phyloP scores from a whole-genome alignment of 2,329 filamentous ascomycete genomes.

The Didymella pinodella region DNA sequence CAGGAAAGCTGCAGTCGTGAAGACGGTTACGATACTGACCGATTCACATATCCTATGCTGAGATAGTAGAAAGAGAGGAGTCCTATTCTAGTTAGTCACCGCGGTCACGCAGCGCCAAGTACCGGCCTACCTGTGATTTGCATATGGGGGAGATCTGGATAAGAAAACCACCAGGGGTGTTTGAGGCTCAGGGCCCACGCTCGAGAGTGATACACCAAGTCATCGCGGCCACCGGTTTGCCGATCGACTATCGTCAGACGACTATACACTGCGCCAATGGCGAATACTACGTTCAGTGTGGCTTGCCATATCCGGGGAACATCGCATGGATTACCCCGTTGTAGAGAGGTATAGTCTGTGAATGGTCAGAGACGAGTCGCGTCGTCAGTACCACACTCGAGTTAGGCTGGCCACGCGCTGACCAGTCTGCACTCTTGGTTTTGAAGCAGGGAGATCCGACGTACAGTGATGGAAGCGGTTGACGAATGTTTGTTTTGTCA shows the following conservation, averaged over 20 bases:
- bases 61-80: slow-evolving; percentile 52
- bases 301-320: slow-evolving; percentile 45
- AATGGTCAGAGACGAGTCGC: neutral
- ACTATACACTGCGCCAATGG: slow-evolving; percentile 50
- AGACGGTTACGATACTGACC: slow-evolving; percentile 38
- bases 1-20: neutral
- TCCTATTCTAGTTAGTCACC: slow-evolving; percentile 15
- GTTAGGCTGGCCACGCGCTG: too few relatives aligned
- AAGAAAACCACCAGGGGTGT: slow-evolving; percentile 32
- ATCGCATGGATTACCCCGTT: slow-evolving; percentile 21
- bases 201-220: slow-evolving; percentile 50
- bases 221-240: slow-evolving; percentile 38
- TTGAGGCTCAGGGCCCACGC: slow-evolving; percentile 45
- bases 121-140: slow-evolving; percentile 38
- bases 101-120: neutral
- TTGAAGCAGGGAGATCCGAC: neutral
- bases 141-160: slow-evolving; percentile 50
- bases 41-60: slow-evolving; percentile 50
- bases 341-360: slow-evolving; percentile 33
- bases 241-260: slow-evolving; percentile 39
- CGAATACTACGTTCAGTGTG: slow-evolving; percentile 53
- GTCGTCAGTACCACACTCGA: neutral
- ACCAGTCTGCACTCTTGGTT: neutral
- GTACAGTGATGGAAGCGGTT: slow-evolving; percentile 43
- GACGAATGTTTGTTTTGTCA: slow-evolving; percentile 41